Base-by-base conservation (phyloP, 306 rosid species). In the Sophora flavescens region DNA sequence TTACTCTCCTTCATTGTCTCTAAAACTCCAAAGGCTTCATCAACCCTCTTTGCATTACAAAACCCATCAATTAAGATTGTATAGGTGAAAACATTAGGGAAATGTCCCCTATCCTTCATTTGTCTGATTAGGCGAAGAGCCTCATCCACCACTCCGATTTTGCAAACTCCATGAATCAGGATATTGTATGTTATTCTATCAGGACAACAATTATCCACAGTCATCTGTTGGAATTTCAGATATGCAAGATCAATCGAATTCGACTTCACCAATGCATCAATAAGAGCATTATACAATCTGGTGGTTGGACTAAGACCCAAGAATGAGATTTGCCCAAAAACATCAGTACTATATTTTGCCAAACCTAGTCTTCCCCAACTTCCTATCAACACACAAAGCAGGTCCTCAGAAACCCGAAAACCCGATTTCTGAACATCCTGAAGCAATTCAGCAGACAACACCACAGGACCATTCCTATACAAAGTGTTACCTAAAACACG, bases 301-400 rank as follows among this genome's bases (percentile, higher is more conserved):
- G 97, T 94, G 56, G 63, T 91, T 8, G 91, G 91, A 65, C 15
- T 50, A 61, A 90, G 84, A 9, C 90, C 89, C 84, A 91, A 73
- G 74, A 87, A 90, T 0, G 89, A 87, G 14, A 94, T 74, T 66
- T 94, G 96, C 51, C 85, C 83, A 59, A 90, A 94, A 64, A 94
- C 88, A 30, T 89, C 91, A 36, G 80, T 64, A 69, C 91, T 91
- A 68, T 91, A 91, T 12, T 86, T 89, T 2, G 93, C 88, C 84
- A 92, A 87, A 16, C 97, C 97, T 64, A 94, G 86, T 72, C 83
- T 91, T 13, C 98, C 98, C 97, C 97, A 94, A 69, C 98, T 91
- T 22, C 88, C 80, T 47, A 94, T 67, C 77, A 93, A 79, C 18
- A 87, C 26, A 65, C 89, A 90, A 7, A 94, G 84, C 81, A 91